A percentile compares a stretch with the other conserved stretches of the same genome.
Conservation (phyloP, 2,329 filamentous ascomycete genomes). For the Nigrospora sphaerica region DNA sequence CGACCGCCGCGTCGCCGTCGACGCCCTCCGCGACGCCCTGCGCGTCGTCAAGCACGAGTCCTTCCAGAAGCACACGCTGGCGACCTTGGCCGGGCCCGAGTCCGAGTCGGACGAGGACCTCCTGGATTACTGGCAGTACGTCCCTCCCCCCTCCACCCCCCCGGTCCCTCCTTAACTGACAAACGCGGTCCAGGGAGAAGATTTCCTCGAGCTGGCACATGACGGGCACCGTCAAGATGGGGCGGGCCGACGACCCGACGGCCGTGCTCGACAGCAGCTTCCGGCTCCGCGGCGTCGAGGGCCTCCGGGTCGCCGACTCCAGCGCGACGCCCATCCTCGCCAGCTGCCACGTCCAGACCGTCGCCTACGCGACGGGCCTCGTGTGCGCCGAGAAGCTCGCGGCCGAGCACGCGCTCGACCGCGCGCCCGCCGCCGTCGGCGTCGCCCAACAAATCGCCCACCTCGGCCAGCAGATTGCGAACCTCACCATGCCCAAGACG, state of each 20-base stretch:
- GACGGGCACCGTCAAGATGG: constrained; percentile 53
- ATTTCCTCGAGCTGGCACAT: constrained; percentile 45
- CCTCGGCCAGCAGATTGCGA: no score
- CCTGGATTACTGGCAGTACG: constrained; percentile 27
- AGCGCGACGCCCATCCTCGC: constrained; percentile 42
- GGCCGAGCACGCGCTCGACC: constrained; percentile 30
- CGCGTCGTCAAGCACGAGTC: constrained; percentile 32
- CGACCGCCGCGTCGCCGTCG: constrained; percentile 43
- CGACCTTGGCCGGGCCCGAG: constrained; percentile 32
- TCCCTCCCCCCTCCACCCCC: background rate
- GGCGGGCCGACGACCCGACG: constrained; percentile 29
- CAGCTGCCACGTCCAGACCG: constrained; percentile 44
- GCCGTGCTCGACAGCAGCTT: constrained; percentile 44
- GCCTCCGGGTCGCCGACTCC: constrained; percentile 43
- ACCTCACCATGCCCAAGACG: no score
- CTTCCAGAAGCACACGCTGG: constrained; percentile 35
- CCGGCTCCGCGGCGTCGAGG: constrained; percentile 37
- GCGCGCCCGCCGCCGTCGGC: no score
- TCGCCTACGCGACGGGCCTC: constrained; percentile 45
- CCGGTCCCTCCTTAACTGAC: background rate
- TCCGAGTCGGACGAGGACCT: constrained; percentile 48
- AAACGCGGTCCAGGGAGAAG: constrained; percentile 20
- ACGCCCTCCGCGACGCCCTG: constrained; percentile 35
- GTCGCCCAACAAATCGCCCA: no score
- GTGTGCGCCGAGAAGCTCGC: constrained; percentile 44